Evolutionary conservation across 1,139 yeast species (phyloP).

Genomic region (Yamadazyma triangularis): DNA sequence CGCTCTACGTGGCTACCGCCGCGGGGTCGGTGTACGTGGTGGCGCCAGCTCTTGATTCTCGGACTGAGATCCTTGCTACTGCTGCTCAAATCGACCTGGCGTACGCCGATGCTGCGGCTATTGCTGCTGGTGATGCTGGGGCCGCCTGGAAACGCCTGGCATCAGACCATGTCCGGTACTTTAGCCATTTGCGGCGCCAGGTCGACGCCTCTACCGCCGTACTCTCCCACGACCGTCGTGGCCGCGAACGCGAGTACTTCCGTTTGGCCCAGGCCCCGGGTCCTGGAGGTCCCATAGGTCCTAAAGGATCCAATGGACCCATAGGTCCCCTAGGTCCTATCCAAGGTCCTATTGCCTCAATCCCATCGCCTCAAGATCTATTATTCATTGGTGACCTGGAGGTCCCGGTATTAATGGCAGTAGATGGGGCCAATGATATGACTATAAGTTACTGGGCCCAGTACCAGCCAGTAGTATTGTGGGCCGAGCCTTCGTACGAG

Average conservation of each 20-base stretch:
- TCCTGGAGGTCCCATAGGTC: not conserved
- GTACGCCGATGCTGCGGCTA: not conserved
- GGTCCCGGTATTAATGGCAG: slow-evolving; percentile 16
- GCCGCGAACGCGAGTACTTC: not conserved
- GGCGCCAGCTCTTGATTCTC: slow-evolving; percentile 18
- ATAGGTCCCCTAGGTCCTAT: slow-evolving; percentile 2
- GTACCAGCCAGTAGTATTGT: slow-evolving; percentile 29
- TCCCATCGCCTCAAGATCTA: too few species aligned
- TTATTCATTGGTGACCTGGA: not conserved
- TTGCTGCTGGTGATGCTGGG: not conserved
- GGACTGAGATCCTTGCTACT: not conserved
- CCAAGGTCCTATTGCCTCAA: slow-evolving; percentile 12
- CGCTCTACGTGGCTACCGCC: slow-evolving; percentile 30
- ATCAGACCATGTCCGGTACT: not conserved
- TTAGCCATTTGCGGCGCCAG: not conserved
- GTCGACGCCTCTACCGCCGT: not conserved
- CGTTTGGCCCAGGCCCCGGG: not conserved
- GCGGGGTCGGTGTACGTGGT: slow-evolving; percentile 24
- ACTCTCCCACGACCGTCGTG: not conserved
- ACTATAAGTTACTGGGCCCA: slow-evolving; percentile 24
- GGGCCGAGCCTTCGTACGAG: too few species aligned
- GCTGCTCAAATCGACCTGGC: not conserved
- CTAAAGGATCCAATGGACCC: not conserved
- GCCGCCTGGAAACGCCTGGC: too few species aligned
- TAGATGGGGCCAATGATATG: slow-evolving; percentile 11